These are phyloP conservation scores for Tirmania nivea DNA, from an alignment of 495 filamentous ascomycete species.

Conservation along the genomic window DNA sequence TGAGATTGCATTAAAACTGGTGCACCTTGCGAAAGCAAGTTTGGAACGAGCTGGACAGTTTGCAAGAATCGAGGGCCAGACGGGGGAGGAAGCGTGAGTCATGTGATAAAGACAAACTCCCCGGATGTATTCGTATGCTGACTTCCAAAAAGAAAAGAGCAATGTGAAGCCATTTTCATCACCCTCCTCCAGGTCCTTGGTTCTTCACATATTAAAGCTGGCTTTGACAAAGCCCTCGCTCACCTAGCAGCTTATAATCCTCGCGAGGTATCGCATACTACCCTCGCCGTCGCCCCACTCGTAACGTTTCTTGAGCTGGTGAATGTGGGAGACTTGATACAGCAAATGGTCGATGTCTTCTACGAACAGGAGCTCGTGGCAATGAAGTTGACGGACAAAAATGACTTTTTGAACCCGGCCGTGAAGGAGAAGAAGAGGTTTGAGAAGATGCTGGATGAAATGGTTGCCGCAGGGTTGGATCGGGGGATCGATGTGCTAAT, in stretches of 20 bases:
- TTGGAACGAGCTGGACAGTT: constrained; percentile 72
- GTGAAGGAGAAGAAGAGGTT: constrained; percentile 93
- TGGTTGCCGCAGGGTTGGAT: constrained; percentile 84
- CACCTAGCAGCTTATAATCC: constrained; percentile 86
- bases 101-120: neutral
- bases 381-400: constrained; percentile 62
- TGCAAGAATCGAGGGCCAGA: constrained; percentile 52
- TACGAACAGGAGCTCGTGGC: constrained; percentile 84
- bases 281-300: constrained; percentile 58
- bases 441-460: constrained; percentile 96
- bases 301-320: constrained; percentile 94
- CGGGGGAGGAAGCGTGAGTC: constrained; percentile 51
- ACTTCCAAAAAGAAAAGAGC: constrained; percentile 25
- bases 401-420: constrained; percentile 83
- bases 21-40: constrained; percentile 74
- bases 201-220: constrained; percentile 63
- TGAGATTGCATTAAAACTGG: constrained; percentile 73
- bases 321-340: constrained; percentile 93
- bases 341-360: constrained; percentile 98
- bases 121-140: no score
- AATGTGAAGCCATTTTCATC: constrained; percentile 82
- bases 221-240: constrained; percentile 77
- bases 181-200: constrained; percentile 63
- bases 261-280: constrained; percentile 37
- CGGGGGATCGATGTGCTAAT: constrained; percentile 97